Evolutionary conservation across 23 red algal genomes (phyloP), one percentile per base, ranked within the genome.

Genomic region (Gracilaria caudata): DNA sequence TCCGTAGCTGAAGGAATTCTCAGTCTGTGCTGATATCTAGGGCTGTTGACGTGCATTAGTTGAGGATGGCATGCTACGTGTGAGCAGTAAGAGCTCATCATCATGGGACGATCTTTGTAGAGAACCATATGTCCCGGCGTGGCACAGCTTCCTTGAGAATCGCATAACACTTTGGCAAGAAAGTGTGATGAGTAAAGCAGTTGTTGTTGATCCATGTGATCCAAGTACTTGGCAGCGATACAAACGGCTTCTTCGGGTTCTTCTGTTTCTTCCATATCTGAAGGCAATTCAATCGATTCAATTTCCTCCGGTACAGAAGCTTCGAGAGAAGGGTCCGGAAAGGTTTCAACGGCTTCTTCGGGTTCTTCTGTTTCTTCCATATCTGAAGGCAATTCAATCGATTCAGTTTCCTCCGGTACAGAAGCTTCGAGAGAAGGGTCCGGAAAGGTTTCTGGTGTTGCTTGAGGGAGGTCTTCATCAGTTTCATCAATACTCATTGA

Each of bases 121-220:
- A 51, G 23, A 44, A 77, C 72, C 72, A 77, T 77, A 20, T 77
- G 72, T 28, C 72, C 72, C 8, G 72, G 28, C 13, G 72, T 77
- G 3, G 72, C 36, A 23, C 72, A 77, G 45, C 72, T 77, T 43
- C 36, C 72, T 26, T 51, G 25, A 12, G 16, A 9, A 19, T 77
- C 72, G 23, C 72, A 77, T 28, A 77, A 51, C 16, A 77, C 72
- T 35, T 23, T 32, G 12, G 60, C 60, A 9, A 7, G 25, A 65
- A 13, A 28, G 13, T 65, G 60, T 2, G 26, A 29, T 17, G 4
- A 1, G 24, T 32, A 65, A 9, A 65, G 32, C 10, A 65, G 60
- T 12, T 39, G 39, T 47, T 77, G 33, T 25, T 10, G 11, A 25
- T 35, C 1, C 72, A 77, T 47, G 36, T 77, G 72, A 51, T 34